Conservation (phyloP, 2,329 filamentous ascomycete species). For the Curvularia verruculosa region DNA sequence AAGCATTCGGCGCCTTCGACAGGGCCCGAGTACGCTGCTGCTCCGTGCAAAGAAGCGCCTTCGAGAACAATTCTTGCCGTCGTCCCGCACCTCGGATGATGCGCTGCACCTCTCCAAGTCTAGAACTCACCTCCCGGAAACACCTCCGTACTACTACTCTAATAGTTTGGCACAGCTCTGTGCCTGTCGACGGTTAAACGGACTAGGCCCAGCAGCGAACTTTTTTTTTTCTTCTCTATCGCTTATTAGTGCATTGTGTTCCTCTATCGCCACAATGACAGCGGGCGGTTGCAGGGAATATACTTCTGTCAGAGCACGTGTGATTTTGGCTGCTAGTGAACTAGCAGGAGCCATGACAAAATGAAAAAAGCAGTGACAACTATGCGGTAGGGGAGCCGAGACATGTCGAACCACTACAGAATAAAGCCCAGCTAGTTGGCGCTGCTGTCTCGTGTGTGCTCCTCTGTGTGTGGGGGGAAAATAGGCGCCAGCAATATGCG, state of each 20-base stretch:
- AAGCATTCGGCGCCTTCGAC: neutral
- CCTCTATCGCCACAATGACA: neutral
- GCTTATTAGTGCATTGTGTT: neutral
- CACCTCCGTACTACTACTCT: too few relatives aligned
- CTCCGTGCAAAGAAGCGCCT: conserved; percentile 10
- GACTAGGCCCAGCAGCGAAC: neutral
- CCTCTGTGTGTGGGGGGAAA: neutral
- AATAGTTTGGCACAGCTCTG: conserved; percentile 1
- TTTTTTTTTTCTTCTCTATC: neutral
- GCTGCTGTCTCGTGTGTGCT: neutral
- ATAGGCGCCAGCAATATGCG: neutral
- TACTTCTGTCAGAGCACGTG: neutral
- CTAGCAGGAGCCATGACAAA: neutral
- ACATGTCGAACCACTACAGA: neutral
- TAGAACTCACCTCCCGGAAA: neutral
- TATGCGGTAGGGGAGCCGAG: neutral
- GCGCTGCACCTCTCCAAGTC: conserved; percentile 5
- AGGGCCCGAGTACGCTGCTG: conserved; percentile 8
- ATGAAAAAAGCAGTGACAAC: neutral
- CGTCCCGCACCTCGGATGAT: conserved; percentile 13
- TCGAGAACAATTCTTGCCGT: conserved; percentile 9
- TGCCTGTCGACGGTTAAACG: neutral
- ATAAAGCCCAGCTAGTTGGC: neutral
- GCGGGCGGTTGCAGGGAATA: too few relatives aligned
- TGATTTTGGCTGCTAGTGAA: neutral